phyloP scores from a whole-genome alignment of 2,329 filamentous ascomycete genomes.

The Ascomycota sp. region DNA sequence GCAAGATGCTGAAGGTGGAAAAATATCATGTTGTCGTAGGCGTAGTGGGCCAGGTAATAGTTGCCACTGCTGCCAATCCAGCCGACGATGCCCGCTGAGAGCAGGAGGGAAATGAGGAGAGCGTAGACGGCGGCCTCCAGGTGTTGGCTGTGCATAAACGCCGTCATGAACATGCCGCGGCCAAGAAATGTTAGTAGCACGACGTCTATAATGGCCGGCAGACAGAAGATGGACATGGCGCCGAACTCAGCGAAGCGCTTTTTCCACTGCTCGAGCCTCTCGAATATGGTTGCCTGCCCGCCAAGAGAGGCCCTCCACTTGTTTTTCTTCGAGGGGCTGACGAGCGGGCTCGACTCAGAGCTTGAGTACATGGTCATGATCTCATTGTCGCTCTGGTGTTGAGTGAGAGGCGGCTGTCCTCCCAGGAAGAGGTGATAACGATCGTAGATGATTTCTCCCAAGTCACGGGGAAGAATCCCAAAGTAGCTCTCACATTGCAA shows the following conservation, averaged over 20 bases:
- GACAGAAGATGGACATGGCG: constrained; percentile 39
- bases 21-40: constrained; percentile 19
- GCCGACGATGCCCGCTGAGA: constrained; percentile 39
- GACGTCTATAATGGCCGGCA: constrained; percentile 42
- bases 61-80: constrained; percentile 43
- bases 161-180: constrained; percentile 39
- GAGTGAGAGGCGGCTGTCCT: constrained; percentile 7
- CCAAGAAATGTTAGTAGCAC: constrained; percentile 35
- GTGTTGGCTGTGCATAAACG: constrained; percentile 29
- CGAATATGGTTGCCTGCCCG: constrained; percentile 1
- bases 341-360: constrained; percentile 4
- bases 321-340: not conserved
- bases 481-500: constrained; percentile 44
- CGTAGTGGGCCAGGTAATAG: constrained; percentile 30
- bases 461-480: constrained; percentile 27
- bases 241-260: constrained; percentile 23
- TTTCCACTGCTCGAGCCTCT: constrained; percentile 5
- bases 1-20: constrained; percentile 22
- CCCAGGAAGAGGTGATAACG: constrained; percentile 10
- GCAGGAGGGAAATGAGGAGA: constrained; percentile 34
- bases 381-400: constrained; percentile 7
- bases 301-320: not conserved
- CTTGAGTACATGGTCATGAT: constrained; percentile 16
- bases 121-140: constrained; percentile 32
- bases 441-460: constrained; percentile 21